phyloP scores from a whole-genome alignment of 2,329 filamentous ascomycete genomes.

The Cladosporium cucumerinum region DNA sequence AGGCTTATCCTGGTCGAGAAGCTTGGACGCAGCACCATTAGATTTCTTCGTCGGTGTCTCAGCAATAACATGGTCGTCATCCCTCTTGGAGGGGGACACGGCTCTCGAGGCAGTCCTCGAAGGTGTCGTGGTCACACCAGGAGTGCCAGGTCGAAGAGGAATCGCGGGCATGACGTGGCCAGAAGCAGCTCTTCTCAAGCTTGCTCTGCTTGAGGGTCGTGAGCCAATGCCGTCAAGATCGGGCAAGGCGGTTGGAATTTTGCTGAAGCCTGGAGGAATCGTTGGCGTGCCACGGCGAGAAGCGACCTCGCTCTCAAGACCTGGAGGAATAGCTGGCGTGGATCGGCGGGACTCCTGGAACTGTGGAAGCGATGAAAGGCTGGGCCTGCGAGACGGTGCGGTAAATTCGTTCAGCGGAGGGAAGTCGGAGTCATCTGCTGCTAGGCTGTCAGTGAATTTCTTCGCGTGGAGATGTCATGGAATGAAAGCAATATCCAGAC shows the following conservation, averaged over 20 bases:
- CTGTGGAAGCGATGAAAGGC: constrained; percentile 25
- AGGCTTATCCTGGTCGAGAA: constrained; percentile 1
- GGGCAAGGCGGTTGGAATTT: constrained; percentile 26
- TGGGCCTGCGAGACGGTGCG: constrained; percentile 25
- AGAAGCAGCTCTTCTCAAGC: constrained; percentile 29
- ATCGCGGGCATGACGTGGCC: constrained; percentile 38
- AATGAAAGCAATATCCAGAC: neutral
- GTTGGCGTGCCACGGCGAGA: constrained; percentile 44
- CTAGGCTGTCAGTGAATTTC: constrained; percentile 18
- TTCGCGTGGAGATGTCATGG: neutral
- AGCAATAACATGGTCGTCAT: constrained; percentile 19
- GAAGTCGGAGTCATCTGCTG: constrained; percentile 30
- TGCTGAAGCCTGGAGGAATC: constrained; percentile 45
- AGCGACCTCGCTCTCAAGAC: constrained; percentile 32
- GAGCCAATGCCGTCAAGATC: constrained; percentile 27
- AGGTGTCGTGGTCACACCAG: constrained; percentile 33
- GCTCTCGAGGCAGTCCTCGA: constrained; percentile 22
- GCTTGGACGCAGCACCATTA: constrained; percentile 11
- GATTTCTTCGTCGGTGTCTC: constrained; percentile 23
- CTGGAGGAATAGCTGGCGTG: constrained; percentile 36
- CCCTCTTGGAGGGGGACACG: constrained; percentile 21
- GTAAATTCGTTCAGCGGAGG: constrained; percentile 23
- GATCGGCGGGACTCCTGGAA: constrained; percentile 31
- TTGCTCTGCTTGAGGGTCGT: constrained; percentile 35
- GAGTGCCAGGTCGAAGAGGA: constrained; percentile 40